These are phyloP conservation scores for Toxoplasma gondii DNA, from an alignment of 169 alveolate genomes.

Conservation along the genomic window DNA sequence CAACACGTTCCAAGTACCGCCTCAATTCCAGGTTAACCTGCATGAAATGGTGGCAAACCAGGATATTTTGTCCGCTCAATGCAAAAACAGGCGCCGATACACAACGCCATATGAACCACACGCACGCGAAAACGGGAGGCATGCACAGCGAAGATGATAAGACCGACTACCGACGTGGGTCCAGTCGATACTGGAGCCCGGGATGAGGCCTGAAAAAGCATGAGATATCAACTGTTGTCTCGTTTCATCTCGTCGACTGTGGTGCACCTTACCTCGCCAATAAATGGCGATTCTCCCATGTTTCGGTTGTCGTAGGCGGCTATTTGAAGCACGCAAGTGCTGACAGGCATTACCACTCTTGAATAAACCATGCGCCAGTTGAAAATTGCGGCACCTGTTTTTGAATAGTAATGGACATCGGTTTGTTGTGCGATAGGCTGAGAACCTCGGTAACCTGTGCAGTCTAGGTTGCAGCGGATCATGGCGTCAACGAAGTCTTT, in stretches of 20 bases:
- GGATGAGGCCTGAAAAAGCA: too few relatives aligned
- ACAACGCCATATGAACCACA: too few relatives aligned
- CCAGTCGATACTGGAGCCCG: too few relatives aligned
- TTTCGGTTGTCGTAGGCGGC: conserved; percentile 87
- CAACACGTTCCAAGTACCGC: conserved; percentile 83
- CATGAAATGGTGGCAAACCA: not conserved
- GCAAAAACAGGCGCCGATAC: too few relatives aligned
- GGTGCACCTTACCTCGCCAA: conserved; percentile 85
- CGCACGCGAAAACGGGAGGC: too few relatives aligned
- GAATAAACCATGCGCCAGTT: conserved; percentile 93
- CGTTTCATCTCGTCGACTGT: too few relatives aligned
- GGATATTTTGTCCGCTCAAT: too few relatives aligned
- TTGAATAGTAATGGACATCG: conserved; percentile 91
- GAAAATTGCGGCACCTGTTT: conserved; percentile 86
- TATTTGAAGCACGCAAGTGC: conserved; percentile 89
- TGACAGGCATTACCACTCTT: conserved; percentile 83
- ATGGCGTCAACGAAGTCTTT: conserved; percentile 78
- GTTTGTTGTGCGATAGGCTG: conserved; percentile 83
- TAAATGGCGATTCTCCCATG: conserved; percentile 84
- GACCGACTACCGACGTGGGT: too few relatives aligned
- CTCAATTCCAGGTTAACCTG: conserved; percentile 81
- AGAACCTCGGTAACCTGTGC: conserved; percentile 80
- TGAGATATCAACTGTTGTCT: too few relatives aligned
- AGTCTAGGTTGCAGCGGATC: conserved; percentile 84
- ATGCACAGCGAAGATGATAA: too few relatives aligned